Conservation (phyloP, 1,284 basidiomycete species). For the Ganoderma multipileum region DNA sequence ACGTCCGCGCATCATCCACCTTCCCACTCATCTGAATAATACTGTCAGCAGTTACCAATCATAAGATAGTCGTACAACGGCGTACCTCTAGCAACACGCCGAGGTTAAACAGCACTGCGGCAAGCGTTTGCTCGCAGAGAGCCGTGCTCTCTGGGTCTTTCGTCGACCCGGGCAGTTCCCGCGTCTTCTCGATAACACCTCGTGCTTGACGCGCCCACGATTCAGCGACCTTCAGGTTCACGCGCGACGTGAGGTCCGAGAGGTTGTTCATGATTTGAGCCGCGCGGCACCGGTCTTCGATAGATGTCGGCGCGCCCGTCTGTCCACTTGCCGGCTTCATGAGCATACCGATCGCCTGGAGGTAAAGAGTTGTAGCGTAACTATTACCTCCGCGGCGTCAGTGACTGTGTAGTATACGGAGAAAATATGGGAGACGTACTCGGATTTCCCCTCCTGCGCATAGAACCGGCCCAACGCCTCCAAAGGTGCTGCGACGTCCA, state of each 20-base stretch:
- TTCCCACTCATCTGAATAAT: slow-evolving; percentile 58
- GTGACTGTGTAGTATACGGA: background rate
- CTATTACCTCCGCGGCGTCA: slow-evolving; percentile 41
- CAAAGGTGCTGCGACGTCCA: slow-evolving; percentile 73
- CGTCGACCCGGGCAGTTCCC: slow-evolving; percentile 30
- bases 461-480: slow-evolving; percentile 74
- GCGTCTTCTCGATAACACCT: slow-evolving; percentile 51
- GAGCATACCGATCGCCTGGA: slow-evolving; percentile 70
- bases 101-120: slow-evolving; percentile 68
- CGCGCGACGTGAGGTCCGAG: slow-evolving; percentile 62
- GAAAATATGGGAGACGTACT: slow-evolving; percentile 52
- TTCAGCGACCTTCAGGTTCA: slow-evolving; percentile 60
- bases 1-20: slow-evolving; percentile 47
- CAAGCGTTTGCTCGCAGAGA: slow-evolving; percentile 64
- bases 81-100: slow-evolving; percentile 55
- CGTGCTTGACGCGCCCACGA: slow-evolving; percentile 66
- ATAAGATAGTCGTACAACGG: background rate
- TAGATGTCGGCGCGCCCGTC: slow-evolving; percentile 37
- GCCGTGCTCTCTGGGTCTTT: slow-evolving; percentile 35
- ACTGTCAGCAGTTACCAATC: background rate
- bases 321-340: slow-evolving; percentile 54
- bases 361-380: slow-evolving; percentile 69
- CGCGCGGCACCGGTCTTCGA: slow-evolving; percentile 68
- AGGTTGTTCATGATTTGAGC: slow-evolving; percentile 76
- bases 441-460: slow-evolving; percentile 58